Base-by-base conservation (phyloP, 805 yeast species). In the Yamadazyma akitaensis region DNA sequence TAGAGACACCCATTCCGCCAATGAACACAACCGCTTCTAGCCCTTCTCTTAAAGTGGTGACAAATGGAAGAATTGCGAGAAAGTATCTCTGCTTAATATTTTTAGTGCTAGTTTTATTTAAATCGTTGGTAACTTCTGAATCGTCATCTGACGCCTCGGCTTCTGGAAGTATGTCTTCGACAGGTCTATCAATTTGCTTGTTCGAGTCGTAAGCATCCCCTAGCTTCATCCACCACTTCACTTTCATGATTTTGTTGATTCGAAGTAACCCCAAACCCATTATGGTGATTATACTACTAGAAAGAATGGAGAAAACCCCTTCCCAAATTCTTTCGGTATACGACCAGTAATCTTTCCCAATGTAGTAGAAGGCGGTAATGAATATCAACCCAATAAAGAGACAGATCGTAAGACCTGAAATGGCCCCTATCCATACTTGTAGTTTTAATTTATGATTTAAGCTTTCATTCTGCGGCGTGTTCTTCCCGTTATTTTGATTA, bases 311-410 rank as follows among this genome's bases (percentile, higher is more conserved):
- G 59, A 90, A 81, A 0, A 82, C 66, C 7, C 96, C 96, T 61
- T 90, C 97, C 87, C 96, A 90, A 44, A 88, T 73, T 57, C 94
- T 81, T 62, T 90, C 97, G 35, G 96, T 85, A 49, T 81, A 69
- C 8, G 91, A 79, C 97, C 97, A 90, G 44, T 88, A 68, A 65
- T 90, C 95, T 21, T 83, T 80, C 13, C 96, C 96, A 26, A 91
- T 67, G 38, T 82, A 60, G 58, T 89, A 88, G 63, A 90, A 90
- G 4, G 82, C 71, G 10, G 75, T 65, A 28, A 90, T 80, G 60
- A 90, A 85, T 0, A 79, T 62, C 3, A 83, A 79, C 3, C 97
- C 97, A 30, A 90, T 76, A 4, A 85, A 47, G 47, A 86, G 60
- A 58, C 97, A 89, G 1, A 87, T 65, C 0, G 77, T 54, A 16